phyloP scores from a whole-genome alignment of 116 monocot genomes.

The Posidonia oceanica region DNA sequence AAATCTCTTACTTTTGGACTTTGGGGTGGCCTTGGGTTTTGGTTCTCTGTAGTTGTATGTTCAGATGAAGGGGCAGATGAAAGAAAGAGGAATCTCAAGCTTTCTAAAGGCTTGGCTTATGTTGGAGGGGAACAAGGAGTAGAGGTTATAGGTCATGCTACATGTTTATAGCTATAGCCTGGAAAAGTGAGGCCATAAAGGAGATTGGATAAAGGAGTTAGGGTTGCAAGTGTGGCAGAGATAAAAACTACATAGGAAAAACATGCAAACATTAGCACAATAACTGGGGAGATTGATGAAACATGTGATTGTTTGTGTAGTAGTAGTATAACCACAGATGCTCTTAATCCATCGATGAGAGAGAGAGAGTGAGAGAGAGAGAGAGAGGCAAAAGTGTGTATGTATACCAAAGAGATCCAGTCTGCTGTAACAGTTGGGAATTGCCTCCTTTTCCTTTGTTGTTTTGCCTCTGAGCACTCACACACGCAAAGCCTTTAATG shows the following conservation, averaged over 20 bases:
- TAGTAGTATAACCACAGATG: no score
- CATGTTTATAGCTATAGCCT: background rate
- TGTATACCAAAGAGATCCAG: background rate
- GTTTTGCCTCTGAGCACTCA: background rate
- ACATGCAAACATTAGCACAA: no score
- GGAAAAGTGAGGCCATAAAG: conserved; percentile 1
- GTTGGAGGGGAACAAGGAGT: background rate
- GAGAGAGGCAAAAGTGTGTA: background rate
- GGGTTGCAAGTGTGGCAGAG: background rate
- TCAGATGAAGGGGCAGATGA: no score
- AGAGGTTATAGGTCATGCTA: conserved; percentile 1
- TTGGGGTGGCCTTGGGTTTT: background rate
- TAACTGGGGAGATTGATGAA: background rate
- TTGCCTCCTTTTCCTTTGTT: background rate
- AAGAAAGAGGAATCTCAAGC: conserved; percentile 12
- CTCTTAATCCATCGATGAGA: background rate
- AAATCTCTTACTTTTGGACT: background rate
- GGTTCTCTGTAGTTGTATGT: background rate
- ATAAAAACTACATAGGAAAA: no score
- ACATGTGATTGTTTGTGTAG: conserved; percentile 1
- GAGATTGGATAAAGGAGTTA: background rate
- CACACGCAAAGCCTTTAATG: conserved; percentile 97
- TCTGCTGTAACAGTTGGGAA: conserved; percentile 1
- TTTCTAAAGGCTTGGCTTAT: background rate
- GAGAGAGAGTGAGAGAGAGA: background rate